These are phyloP conservation scores for Ganoderma sp. DNA, from an alignment of 1,284 basidiomycete genomes.

Conservation along the genomic window DNA sequence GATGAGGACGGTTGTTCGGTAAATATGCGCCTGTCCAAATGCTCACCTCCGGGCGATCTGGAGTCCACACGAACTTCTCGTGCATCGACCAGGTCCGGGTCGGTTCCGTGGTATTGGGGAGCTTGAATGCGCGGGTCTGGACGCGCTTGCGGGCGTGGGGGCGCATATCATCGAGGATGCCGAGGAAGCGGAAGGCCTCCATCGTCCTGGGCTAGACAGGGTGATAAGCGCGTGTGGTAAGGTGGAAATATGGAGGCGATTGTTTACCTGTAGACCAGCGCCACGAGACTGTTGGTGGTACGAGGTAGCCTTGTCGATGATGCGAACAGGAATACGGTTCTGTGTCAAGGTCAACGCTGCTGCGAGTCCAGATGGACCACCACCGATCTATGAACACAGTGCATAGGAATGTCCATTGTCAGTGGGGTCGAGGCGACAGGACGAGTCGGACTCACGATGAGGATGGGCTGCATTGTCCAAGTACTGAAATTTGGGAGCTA, in stretches of 20 bases:
- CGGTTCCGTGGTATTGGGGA: constrained; percentile 29
- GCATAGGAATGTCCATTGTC: neutral
- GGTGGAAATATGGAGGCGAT: neutral
- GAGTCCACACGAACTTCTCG: constrained; percentile 24
- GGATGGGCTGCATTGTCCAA: constrained; percentile 1
- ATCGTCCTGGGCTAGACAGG: constrained; percentile 30
- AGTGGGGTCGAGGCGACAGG: neutral
- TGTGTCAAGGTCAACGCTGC: constrained; percentile 35
- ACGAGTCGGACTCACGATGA: neutral
- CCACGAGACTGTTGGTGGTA: constrained; percentile 38
- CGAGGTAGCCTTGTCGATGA: constrained; percentile 42
- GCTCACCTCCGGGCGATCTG: constrained; percentile 35
- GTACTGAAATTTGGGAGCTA: neutral
- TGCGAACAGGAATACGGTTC: constrained; percentile 42
- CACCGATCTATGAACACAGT: constrained; percentile 32
- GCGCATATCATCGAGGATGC: constrained; percentile 29
- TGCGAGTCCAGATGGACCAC: constrained; percentile 37
- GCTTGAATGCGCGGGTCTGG: constrained; percentile 30
- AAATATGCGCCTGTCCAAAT: neutral
- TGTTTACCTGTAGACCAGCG: constrained; percentile 36
- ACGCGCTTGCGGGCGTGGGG: constrained; percentile 2
- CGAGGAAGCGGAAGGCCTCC: constrained; percentile 34
- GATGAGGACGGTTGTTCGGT: neutral
- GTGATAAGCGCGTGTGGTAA: neutral
- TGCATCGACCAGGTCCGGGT: constrained; percentile 21